Base-by-base conservation (phyloP, 2,329 filamentous ascomycete species). In the Ophiocordyceps robertsii region DNA sequence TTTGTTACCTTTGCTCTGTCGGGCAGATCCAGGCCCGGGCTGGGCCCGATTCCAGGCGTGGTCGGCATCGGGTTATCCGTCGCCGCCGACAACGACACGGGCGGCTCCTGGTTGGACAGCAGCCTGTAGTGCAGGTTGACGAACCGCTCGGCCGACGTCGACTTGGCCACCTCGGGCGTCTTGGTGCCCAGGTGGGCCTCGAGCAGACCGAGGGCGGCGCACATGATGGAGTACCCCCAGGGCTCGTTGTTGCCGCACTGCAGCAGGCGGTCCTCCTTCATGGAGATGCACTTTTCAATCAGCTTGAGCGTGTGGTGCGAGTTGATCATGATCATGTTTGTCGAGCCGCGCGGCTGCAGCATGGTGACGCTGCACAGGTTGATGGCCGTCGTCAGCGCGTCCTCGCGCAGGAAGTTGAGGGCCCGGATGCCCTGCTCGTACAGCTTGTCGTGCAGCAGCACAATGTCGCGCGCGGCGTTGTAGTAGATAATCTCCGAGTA, bases 201-300 rank as follows among this genome's bases (percentile, higher is more conserved):
- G 21, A 79, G 62, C 10, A 80, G 62, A 3, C 75, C 75, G 24
- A 72, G 64, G 1, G 75, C 73, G 3, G 74, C 72, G 49, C 74
- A 79, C 70, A 79, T 75, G 54, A 77, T 77, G 43, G 70, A 74
- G 55, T 78, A 77, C 16, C 73, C 73, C 75, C 75, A 79, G 0
- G 75, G 75, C 52, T 80, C 75, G 51, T 77, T 75, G 59, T 78
- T 78, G 14, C 75, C 75, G 47, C 73, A 77, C n/a, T 74, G 64
- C 21, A 80, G 56, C 8, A 79, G 67, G 1, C 73, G 68, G 49
- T 79, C 74, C 50, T 78, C 74, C 53, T 77, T 77, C 66, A 80
- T 72, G 38, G 61, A 58, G 32, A 79, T 67, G 46, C 75, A 78
- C 53, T 73, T 76, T 52, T 78, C 73, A 11, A 80, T 69, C n/a